Percentiles rank a stretch among this genome's conserved stretches.
Evolutionary conservation across 768 basidiomycete genomes (phyloP).

Genomic region (Termitomyces sp.): DNA sequence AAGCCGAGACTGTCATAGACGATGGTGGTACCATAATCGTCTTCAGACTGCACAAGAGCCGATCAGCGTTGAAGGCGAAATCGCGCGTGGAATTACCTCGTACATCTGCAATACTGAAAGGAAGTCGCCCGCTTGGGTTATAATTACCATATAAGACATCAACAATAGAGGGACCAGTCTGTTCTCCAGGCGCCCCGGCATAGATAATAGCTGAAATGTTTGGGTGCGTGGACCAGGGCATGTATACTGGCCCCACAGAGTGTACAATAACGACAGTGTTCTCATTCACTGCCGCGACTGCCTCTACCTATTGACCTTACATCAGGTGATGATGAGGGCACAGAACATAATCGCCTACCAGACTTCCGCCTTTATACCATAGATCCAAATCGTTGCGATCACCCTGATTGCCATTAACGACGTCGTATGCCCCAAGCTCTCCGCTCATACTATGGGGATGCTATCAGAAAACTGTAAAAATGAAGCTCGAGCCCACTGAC

Average conservation of each 20-base stretch:
- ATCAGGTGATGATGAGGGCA: conserved; percentile 17
- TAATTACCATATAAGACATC: conserved; percentile 76
- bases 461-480: conserved; percentile 16
- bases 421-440: conserved; percentile 54
- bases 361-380: conserved; percentile 53
- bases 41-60: conserved; percentile 30
- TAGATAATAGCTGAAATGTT: conserved; percentile 68
- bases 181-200: conserved; percentile 63
- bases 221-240: conserved; percentile 73
- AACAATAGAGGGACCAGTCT: conserved; percentile 74
- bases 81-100: not conserved
- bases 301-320: conserved; percentile 36
- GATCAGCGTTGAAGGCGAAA: conserved; percentile 2
- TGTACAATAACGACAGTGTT: conserved; percentile 84
- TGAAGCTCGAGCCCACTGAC: conserved; percentile 25
- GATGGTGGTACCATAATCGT: conserved; percentile 42
- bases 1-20: conserved; percentile 36
- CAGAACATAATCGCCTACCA: conserved; percentile 27
- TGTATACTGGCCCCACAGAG: conserved; percentile 72
- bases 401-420: conserved; percentile 61
- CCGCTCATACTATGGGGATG: conserved; percentile 40
- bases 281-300: conserved; percentile 64
- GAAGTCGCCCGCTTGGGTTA: conserved; percentile 74
- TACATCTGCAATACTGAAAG: conserved; percentile 73
- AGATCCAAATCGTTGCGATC: conserved; percentile 58